Percentiles rank a stretch among this genome's conserved stretches.
These are phyloP conservation scores for Hypomontagnella submonticulosa DNA, from an alignment of 495 filamentous ascomycete genomes.

Conservation along the genomic window DNA sequence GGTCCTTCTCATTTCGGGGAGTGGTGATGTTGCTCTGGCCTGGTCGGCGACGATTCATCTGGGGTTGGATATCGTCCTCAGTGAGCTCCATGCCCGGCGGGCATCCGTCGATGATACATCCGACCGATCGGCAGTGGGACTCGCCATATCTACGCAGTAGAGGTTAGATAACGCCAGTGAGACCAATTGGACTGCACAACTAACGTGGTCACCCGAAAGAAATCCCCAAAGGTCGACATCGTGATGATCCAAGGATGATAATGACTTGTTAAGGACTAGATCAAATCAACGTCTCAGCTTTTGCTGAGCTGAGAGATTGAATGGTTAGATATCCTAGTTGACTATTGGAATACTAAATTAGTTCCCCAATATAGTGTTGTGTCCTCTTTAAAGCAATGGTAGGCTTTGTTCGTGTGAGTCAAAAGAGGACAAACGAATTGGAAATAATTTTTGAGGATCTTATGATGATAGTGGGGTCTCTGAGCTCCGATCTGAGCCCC, in stretches of 20 bases:
- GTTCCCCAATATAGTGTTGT: neutral
- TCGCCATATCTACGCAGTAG: conserved; percentile 76
- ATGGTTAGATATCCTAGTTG: neutral
- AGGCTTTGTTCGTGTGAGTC: conserved; percentile 38
- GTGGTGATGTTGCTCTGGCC: conserved; percentile 93
- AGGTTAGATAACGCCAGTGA: conserved; percentile 22
- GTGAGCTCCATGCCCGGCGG: conserved; percentile 90
- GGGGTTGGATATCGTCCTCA: conserved; percentile 92
- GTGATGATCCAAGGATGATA: conserved; percentile 10
- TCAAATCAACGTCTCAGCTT: neutral
- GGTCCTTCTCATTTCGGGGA: conserved; percentile 91
- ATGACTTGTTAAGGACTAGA: neutral
- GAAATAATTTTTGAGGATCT: conserved; percentile 21
- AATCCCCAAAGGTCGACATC: conserved; percentile 93
- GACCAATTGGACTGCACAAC: conserved; percentile 45
- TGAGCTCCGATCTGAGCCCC: conserved; percentile 22
- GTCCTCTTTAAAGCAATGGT: conserved; percentile 5
- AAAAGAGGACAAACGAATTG: conserved; percentile 20
- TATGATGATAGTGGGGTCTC: conserved; percentile 27
- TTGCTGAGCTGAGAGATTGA: too few relatives aligned
- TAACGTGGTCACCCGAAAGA: conserved; percentile 88
- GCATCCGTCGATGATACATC: conserved; percentile 87
- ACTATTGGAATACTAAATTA: neutral
- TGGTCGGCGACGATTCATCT: conserved; percentile 90
- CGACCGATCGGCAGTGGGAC: conserved; percentile 90